Evolutionary conservation across 192 early-diverging fungal genomes (phyloP), one percentile per base, ranked within the genome.

Genomic region (Diversispora eburnea): DNA sequence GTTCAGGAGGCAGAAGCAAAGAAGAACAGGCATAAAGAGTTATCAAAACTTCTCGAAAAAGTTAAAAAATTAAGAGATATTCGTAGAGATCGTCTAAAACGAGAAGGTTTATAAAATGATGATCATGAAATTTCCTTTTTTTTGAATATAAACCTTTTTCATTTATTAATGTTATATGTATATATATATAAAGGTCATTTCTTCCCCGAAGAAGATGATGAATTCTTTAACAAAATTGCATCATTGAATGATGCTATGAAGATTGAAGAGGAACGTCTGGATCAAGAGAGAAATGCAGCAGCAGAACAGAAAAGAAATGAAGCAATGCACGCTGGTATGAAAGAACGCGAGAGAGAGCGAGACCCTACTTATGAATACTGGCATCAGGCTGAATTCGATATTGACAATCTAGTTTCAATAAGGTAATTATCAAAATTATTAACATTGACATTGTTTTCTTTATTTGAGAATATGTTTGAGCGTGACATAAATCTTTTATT

Each of bases 131-230:
- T 25, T 62, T 62, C 13, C 15, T 39, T 41, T 41, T 39, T n/a
- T 43, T 3, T 17, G 13, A 25, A 13, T 17, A 43, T 13, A 13
- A 62, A 41, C 3, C 22, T 4, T 60, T 19, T 47, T 22, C 10
- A 49, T 19, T 49, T 45, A 69, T n/a, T 20, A 4, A 47, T 39
- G 22, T 12, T 0, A 66, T 54, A 48, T 33, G 19, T 46, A 61
- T 43, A 19, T 42, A n/a, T 9, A 73, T 42, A 56, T 52, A 33
- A 52, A 74, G 78, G 78, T 42, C 78, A 77, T 42, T 79, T 79
- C 54, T 79, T 79, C 56, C 76, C 78, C 3, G 78, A 77, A 51
- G 76, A 79, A 61, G 78, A 75, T 22, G 42, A 79, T 19, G 72
- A 73, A 47, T 79, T 79, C 52, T 79, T 77, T 48, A 74, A 77